A percentile compares a stretch with the other conserved stretches of the same genome.
Evolutionary conservation across 768 basidiomycete species (phyloP).

Genomic region (Tephrocybe rancida): DNA sequence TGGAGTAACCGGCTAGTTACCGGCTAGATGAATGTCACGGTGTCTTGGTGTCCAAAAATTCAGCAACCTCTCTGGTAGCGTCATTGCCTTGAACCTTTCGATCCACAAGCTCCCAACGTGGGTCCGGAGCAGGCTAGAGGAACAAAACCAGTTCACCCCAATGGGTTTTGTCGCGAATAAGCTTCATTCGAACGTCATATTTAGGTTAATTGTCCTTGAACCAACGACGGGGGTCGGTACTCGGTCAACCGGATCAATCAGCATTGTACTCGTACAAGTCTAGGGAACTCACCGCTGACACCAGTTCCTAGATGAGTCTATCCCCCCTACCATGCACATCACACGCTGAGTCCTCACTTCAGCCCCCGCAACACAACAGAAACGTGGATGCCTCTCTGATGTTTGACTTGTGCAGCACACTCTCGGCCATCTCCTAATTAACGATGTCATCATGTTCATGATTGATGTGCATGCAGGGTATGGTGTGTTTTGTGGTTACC

Average conservation of each 20-base stretch:
- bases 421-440: background rate
- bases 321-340: background rate
- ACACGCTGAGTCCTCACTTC: background rate
- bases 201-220: background rate
- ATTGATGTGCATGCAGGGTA: conserved; percentile 14
- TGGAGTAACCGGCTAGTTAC: conserved; percentile 4
- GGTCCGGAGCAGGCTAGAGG: background rate
- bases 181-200: background rate
- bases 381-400: background rate
- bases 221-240: background rate
- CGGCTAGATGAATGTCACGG: background rate
- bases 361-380: background rate
- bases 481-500: conserved; percentile 16
- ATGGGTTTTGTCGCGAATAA: background rate
- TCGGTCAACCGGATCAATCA: conserved; percentile 1
- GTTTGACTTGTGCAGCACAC: background rate
- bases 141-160: conserved; percentile 9
- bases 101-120: conserved; percentile 5
- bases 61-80: background rate
- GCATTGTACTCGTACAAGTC: too few relatives aligned
- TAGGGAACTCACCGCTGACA: background rate
- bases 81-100: conserved; percentile 9
- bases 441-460: background rate
- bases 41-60: conserved; percentile 4
- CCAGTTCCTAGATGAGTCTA: background rate